Evolutionary conservation across 805 yeast genomes (phyloP), one percentile per base, ranked within the genome.

Genomic region (Kurtzmaniella cleridarum): DNA sequence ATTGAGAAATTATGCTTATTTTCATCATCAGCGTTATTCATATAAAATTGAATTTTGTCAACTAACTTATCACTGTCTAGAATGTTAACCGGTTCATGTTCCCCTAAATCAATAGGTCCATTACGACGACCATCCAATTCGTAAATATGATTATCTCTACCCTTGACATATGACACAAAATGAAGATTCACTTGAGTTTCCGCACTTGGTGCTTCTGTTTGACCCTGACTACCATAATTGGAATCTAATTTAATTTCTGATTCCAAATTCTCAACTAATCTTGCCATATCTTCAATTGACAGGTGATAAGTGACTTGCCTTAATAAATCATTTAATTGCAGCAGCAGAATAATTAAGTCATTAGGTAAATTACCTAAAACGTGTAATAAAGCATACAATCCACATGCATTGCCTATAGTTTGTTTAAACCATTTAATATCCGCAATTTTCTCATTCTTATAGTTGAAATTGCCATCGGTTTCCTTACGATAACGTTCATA

Each of bases 41-140:
- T 75, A 55, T 86, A 90, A 48, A 75, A 72, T 45, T 78, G 75
- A 34, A 91, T 78, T 48, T 83, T 75, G 3, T 68, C 60, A 9
- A 66, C 51, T 5, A 90, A 64, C 7, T 59, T 53, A 2, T 69
- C 60, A 31, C 79, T 79, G 23, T 70, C 67, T n/a, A 85, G 43
- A 27, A 85, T 69, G 1, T 51, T 45, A 4, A 46, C 55, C 3
- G 61, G 64, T 2, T 50, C 55, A 5, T 60, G 51, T 5, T 38
- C 31, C 0, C 73, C 89, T 30, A 88, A 62, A 42, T 74, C 78
- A 27, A 81, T 69, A 0, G 96, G 88, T 0, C 95, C 93, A 27
- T 60, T 60, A 46, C 95, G 71, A 46, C 98, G 73, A 1, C 98
- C 98, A 54, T 91, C 98, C 27, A 91, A 69, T 60, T 91, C 98